Evolutionary conservation across 2,329 filamentous ascomycete species (phyloP), one percentile per base, ranked within the genome.

Genomic region (Aspergillus costaricaensis): DNA sequence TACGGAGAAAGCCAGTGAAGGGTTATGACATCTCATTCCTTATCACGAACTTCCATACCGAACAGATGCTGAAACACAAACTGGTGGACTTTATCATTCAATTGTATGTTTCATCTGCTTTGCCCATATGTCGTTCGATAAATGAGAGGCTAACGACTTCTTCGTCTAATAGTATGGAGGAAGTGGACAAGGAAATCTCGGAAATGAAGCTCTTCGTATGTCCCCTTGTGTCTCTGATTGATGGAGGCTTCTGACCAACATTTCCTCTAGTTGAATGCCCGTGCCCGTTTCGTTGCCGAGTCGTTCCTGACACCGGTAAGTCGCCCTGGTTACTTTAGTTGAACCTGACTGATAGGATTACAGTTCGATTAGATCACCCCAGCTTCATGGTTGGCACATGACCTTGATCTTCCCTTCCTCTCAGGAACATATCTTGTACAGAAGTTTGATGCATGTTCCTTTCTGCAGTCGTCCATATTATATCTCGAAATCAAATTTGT

Each of bases 171-270:
- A 44, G 41, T 74, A 98, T 99, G 94, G 94, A 99, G 79, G 95
- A 99, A 77, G 96, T 99, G 4, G 96, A 99, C 79, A 99, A 99
- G 84, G 95, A 99, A 79, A 99, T 99, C 62, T 98, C 95, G 3
- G 96, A 99, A 81, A 98, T 99, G 95, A 99, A 99, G 85, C 89
- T 99, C 72, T 99, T 99, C 79, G 94, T 97, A 85, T 69, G 91
- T 62, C 32, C 44, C 23, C 12, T 15, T 51, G 12, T 6, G 9
- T 5, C 21, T 27, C 15, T 48, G 32, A 8, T 23, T 56, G 41
- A 3, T 21, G 23, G 12, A 43, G 54, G 4, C 9, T 62, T 47
- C 58, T 68, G 80, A 72, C 59, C 7, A 15, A 32, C 44, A 47
- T 19, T 56, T 38, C n/a, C 10, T 56, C 14, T 72, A 97, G 94